Conservation (phyloP, 352 stramenopile species). For the Peronospora farinosa region DNA sequence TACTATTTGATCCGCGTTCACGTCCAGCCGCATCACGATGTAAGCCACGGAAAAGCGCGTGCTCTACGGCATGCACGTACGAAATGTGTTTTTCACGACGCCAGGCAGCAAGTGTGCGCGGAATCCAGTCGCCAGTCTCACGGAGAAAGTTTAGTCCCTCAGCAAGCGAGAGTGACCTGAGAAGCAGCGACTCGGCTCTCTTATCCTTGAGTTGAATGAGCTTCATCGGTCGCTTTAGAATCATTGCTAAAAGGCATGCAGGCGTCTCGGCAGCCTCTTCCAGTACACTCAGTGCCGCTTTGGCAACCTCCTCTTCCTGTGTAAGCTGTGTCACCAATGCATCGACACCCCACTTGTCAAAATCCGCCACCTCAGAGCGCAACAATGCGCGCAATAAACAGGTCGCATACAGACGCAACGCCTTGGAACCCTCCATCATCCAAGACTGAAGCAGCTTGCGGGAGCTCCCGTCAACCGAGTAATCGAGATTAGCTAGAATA, state of each 20-base stretch:
- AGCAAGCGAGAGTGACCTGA: constrained; percentile 78
- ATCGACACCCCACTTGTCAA: constrained; percentile 86
- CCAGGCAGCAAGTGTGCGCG: constrained; percentile 64
- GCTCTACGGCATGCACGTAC: constrained; percentile 80
- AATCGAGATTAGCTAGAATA: constrained; percentile 85
- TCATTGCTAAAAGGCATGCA: constrained; percentile 79
- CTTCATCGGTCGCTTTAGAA: constrained; percentile 67
- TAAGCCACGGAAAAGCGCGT: constrained; percentile 73
- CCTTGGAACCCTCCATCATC: constrained; percentile 83
- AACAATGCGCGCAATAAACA: constrained; percentile 76
- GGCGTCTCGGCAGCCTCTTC: constrained; percentile 82
- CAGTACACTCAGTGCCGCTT: constrained; percentile 79
- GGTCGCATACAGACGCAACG: constrained; percentile 77
- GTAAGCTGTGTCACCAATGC: constrained; percentile 79
- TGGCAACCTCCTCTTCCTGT: constrained; percentile 80
- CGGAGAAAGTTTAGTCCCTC: constrained; percentile 77
- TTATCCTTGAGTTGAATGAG: constrained; percentile 79
- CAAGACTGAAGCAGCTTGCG: constrained; percentile 83
- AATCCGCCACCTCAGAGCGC: constrained; percentile 80
- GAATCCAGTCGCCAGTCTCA: constrained; percentile 80
- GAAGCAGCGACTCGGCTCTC: constrained; percentile 68
- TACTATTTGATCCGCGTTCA: constrained; percentile 37
- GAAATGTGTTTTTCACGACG: constrained; percentile 79
- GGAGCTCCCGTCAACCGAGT: constrained; percentile 82
- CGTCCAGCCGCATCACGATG: constrained; percentile 71